phyloP scores from a whole-genome alignment of 1,139 yeast genomes.

The Sporopachydermia cereana region DNA sequence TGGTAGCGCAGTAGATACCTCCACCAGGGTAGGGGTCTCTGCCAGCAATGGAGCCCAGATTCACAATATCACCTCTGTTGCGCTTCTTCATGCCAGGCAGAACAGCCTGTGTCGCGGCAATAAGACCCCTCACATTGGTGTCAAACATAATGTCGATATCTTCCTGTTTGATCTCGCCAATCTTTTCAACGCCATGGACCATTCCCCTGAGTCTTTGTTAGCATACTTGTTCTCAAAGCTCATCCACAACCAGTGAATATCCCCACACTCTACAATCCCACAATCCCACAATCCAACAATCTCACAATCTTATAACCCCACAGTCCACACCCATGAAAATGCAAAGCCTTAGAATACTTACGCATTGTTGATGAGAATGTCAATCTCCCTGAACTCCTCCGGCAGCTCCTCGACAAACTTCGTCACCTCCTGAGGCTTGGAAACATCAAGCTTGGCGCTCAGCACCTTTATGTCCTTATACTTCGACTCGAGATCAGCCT shows the following conservation, averaged over 20 bases:
- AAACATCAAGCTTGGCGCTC: constrained; percentile 48
- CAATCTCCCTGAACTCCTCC: constrained; percentile 42
- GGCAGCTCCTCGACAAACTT: constrained; percentile 43
- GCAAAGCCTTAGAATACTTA: constrained; percentile 14
- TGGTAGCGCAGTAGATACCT: constrained; percentile 79
- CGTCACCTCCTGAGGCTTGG: constrained; percentile 36
- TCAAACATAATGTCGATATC: constrained; percentile 57
- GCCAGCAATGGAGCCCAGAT: constrained; percentile 82
- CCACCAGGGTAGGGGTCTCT: constrained; percentile 81
- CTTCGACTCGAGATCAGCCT: constrained; percentile 27
- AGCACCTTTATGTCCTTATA: constrained; percentile 34
- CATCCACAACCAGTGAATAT: neutral
- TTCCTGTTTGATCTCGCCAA: constrained; percentile 41
- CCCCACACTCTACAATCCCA: too few species aligned
- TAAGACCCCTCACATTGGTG: constrained; percentile 66
- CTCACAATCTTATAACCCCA: too few species aligned
- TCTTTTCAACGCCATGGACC: constrained; percentile 56
- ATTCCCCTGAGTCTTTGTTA: constrained; percentile 33
- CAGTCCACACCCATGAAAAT: too few species aligned
- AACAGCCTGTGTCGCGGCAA: constrained; percentile 55
- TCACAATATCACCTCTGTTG: constrained; percentile 66
- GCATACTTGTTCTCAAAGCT: neutral
- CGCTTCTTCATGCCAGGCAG: constrained; percentile 49
- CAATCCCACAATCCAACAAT: neutral
- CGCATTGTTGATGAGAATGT: constrained; percentile 69